Evolutionary conservation across 768 basidiomycete genomes (phyloP).

Genomic region (Amyloporia xantha): DNA sequence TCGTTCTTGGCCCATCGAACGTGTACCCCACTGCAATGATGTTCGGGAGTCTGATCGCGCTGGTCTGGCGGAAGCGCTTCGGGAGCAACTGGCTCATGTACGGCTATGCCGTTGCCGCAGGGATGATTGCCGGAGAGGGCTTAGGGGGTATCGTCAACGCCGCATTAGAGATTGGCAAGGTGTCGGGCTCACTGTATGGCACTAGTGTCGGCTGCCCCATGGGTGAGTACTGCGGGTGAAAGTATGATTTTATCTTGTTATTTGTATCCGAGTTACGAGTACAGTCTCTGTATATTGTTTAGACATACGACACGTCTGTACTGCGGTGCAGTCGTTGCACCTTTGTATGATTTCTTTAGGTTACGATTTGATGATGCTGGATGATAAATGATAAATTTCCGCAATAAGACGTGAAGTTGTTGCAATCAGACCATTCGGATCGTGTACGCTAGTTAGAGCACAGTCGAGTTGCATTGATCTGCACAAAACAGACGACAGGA

Average conservation of each 20-base stretch:
- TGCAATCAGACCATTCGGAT: too few species aligned
- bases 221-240: constrained; percentile 22
- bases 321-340: too few species aligned
- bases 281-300: too few species aligned
- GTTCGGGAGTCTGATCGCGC: constrained; percentile 13
- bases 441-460: too few species aligned
- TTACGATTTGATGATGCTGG: too few species aligned
- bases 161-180: constrained; percentile 24
- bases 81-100: constrained; percentile 15
- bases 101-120: constrained; percentile 32
- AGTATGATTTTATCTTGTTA: neutral
- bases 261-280: too few species aligned
- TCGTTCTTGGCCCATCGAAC: constrained; percentile 17
- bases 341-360: too few species aligned
- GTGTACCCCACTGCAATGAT: constrained; percentile 19
- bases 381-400: too few species aligned
- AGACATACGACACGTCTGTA: too few species aligned
- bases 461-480: too few species aligned
- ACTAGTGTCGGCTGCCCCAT: constrained; percentile 26
- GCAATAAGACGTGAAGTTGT: too few species aligned
- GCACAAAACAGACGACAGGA: too few species aligned
- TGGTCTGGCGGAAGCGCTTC: constrained; percentile 12
- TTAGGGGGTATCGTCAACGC: constrained; percentile 31
- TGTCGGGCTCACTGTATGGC: constrained; percentile 21
- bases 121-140: constrained; percentile 35